Evolutionary conservation across 306 rosid genomes (phyloP).

Genomic region (Malus orientalis): DNA sequence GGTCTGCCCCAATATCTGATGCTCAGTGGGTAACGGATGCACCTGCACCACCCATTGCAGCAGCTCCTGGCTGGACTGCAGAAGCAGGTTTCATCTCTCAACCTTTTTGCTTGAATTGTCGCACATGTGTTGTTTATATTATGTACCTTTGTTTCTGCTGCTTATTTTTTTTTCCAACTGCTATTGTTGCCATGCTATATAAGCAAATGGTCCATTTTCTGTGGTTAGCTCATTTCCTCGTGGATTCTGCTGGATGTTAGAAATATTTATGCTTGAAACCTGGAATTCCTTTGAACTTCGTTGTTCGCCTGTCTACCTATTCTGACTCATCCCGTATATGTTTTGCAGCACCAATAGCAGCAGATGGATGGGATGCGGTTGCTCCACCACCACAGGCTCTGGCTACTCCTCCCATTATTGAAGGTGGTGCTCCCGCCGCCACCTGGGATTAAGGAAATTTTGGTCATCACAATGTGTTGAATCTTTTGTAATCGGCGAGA

Average conservation of each 20-base stretch:
- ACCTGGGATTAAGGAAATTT: conserved; percentile 19
- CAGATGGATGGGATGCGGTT: conserved; percentile 35
- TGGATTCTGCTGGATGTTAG: neutral
- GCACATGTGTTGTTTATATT: neutral
- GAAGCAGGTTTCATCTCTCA: conserved; percentile 20
- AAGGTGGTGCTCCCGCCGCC: conserved; percentile 2
- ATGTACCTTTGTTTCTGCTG: neutral
- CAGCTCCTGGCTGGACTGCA: conserved; percentile 26
- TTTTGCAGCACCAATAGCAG: conserved; percentile 4
- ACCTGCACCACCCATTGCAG: conserved; percentile 5
- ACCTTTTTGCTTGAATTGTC: neutral
- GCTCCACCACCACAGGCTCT: conserved; percentile 10
- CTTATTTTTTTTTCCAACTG: neutral
- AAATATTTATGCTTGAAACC: neutral
- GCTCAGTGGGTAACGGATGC: conserved; percentile 30
- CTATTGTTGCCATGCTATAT: neutral
- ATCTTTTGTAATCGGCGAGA: neutral
- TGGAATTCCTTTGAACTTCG: neutral
- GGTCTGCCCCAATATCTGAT: conserved; percentile 31
- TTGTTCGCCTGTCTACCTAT: neutral
- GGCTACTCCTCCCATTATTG: neutral
- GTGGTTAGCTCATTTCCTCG: neutral
- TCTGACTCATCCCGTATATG: neutral
- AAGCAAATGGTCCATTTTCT: neutral
- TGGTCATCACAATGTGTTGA: neutral